These are phyloP conservation scores for Penicillium sumatraense DNA, from an alignment of 2,329 filamentous ascomycete species.

Conservation along the genomic window DNA sequence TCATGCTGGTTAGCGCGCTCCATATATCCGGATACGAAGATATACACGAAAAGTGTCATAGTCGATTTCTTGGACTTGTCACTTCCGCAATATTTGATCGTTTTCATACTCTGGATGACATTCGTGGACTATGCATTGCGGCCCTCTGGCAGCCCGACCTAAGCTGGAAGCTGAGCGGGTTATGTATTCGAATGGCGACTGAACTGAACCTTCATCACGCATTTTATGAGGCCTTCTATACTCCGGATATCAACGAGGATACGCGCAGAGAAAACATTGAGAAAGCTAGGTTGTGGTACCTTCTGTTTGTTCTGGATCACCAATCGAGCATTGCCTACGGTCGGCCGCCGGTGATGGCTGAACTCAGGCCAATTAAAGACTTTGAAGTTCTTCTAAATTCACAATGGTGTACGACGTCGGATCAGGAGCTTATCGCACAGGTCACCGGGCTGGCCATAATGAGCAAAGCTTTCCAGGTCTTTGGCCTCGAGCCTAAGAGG, in stretches of 20 bases:
- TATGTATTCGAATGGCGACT: neutral
- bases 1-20: neutral
- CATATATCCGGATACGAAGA: neutral
- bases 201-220: neutral
- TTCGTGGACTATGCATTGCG: neutral
- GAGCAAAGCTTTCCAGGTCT: neutral
- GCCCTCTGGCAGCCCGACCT: neutral
- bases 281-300: neutral
- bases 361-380: neutral
- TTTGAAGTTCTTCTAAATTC: neutral
- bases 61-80: neutral
- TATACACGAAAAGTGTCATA: neutral
- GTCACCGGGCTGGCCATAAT: neutral
- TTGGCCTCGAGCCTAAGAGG: neutral
- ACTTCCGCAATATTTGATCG: neutral
- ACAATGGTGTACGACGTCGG: neutral
- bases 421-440: neutral
- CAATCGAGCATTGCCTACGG: constrained; percentile 1
- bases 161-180: neutral
- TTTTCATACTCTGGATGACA: neutral
- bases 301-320: neutral
- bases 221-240: neutral
- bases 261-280: neutral
- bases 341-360: neutral
- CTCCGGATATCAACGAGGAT: neutral